Conservation (phyloP, 129 eudicot genomes). For the Kitagawia praeruptora region DNA sequence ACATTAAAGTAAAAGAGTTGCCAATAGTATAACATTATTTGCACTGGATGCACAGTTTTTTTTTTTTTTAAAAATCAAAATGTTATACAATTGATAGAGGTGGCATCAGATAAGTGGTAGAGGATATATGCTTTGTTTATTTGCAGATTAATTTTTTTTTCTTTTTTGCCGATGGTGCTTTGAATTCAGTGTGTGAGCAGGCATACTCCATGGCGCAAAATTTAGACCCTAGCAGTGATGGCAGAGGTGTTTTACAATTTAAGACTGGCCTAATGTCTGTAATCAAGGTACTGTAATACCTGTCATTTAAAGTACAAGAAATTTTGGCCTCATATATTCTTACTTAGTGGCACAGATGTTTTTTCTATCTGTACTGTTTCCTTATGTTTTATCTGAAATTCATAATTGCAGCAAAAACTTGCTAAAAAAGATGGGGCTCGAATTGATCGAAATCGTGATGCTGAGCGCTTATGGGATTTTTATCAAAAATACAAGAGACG, state of each 20-base stretch:
- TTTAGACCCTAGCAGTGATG: slow-evolving; percentile 87
- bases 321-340: not conserved
- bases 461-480: slow-evolving; percentile 79
- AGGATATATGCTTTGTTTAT: not conserved
- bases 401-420: slow-evolving; percentile 69
- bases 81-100: not conserved
- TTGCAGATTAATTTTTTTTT: slow-evolving; percentile 11
- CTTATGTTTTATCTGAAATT: not conserved
- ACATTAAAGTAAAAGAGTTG: not conserved
- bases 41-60: not conserved
- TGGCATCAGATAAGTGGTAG: not conserved
- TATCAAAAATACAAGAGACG: slow-evolving; percentile 66
- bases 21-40: not conserved
- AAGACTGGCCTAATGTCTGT: slow-evolving; percentile 95
- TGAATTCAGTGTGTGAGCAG: slow-evolving; percentile 84
- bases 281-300: slow-evolving; percentile 56
- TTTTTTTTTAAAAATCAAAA: too few relatives aligned
- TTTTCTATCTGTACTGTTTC: not conserved
- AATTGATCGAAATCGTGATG: slow-evolving; percentile 76
- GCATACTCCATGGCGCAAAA: slow-evolving; percentile 93
- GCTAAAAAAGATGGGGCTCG: slow-evolving; percentile 75
- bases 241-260: slow-evolving; percentile 98
- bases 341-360: not conserved
- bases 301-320: not conserved
- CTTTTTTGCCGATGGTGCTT: not conserved